These are phyloP conservation scores for Chrysosporium keratinophilum DNA, from an alignment of 2,329 filamentous ascomycete genomes.

Conservation along the genomic window DNA sequence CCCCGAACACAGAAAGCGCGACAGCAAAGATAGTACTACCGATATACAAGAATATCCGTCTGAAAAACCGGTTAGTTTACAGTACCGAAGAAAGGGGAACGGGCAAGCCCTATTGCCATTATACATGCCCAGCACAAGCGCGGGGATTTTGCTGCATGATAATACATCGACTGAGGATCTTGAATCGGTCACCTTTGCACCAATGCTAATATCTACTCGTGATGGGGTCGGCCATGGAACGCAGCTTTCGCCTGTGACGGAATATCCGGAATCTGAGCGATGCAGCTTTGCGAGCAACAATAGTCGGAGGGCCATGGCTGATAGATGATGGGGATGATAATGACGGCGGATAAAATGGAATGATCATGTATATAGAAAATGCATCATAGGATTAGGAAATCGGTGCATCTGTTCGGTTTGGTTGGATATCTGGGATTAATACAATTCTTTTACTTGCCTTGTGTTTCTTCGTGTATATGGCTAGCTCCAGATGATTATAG, in stretches of 20 bases:
- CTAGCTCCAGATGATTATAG: too few relatives aligned
- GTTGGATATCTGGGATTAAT: too few relatives aligned
- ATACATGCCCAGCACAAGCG: background rate
- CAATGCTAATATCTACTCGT: too few relatives aligned
- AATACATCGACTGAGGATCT: background rate
- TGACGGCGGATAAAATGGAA: too few relatives aligned
- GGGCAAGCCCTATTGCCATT: background rate
- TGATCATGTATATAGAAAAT: too few relatives aligned
- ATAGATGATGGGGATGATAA: background rate
- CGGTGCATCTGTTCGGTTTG: too few relatives aligned
- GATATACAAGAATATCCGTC: background rate
- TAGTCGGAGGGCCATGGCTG: background rate
- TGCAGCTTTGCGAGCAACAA: background rate
- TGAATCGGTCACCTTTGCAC: background rate
- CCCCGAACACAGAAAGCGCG: background rate
- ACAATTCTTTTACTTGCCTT: too few relatives aligned
- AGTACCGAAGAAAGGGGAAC: background rate
- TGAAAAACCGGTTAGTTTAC: background rate
- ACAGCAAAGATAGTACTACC: background rate
- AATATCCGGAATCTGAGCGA: background rate
- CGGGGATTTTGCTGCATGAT: background rate
- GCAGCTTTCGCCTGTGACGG: background rate
- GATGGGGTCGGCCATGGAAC: background rate
- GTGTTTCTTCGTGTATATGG: too few relatives aligned
- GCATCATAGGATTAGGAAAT: too few relatives aligned